phyloP scores from a whole-genome alignment of 1,284 basidiomycete genomes.

The Jaminaea rosea region DNA sequence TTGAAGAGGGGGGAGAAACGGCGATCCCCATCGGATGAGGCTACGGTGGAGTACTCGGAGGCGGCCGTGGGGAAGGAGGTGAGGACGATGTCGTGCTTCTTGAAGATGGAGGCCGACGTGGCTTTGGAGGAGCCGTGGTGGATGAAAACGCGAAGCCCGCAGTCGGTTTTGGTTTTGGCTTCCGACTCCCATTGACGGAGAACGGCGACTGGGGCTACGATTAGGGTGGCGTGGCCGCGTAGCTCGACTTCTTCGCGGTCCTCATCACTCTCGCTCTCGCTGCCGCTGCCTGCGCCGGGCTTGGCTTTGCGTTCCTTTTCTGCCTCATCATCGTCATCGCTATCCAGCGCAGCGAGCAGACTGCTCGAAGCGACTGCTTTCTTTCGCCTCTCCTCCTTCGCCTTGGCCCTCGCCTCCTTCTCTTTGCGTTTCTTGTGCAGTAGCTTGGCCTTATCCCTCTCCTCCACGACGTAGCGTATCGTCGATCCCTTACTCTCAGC shows the following conservation, averaged over 20 bases:
- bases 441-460: not conserved
- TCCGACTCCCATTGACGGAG: slow-evolving; percentile 87
- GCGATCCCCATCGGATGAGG: slow-evolving; percentile 1
- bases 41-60: slow-evolving; percentile 23
- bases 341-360: too few relatives aligned
- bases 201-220: slow-evolving; percentile 55
- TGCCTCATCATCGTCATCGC: too few relatives aligned
- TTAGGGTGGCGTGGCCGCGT: slow-evolving; percentile 27
- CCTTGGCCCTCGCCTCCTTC: too few relatives aligned
- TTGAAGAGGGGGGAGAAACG: slow-evolving; percentile 59
- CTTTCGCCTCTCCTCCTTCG: not conserved
- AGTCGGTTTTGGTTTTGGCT: slow-evolving; percentile 63
- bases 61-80: slow-evolving; percentile 39
- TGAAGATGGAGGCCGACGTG: slow-evolving; percentile 19
- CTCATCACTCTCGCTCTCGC: not conserved
- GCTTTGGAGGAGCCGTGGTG: slow-evolving; percentile 36
- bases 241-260: slow-evolving; percentile 3
- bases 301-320: not conserved
- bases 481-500: slow-evolving; percentile 3
- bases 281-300: not conserved
- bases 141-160: slow-evolving; percentile 30
- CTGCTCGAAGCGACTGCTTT: not conserved
- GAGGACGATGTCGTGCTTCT: slow-evolving; percentile 35
- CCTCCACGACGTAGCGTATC: not conserved
- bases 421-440: not conserved